These are phyloP conservation scores for Elaeis oleifera DNA, from an alignment of 202 grass and related monocot genomes.

Conservation along the genomic window DNA sequence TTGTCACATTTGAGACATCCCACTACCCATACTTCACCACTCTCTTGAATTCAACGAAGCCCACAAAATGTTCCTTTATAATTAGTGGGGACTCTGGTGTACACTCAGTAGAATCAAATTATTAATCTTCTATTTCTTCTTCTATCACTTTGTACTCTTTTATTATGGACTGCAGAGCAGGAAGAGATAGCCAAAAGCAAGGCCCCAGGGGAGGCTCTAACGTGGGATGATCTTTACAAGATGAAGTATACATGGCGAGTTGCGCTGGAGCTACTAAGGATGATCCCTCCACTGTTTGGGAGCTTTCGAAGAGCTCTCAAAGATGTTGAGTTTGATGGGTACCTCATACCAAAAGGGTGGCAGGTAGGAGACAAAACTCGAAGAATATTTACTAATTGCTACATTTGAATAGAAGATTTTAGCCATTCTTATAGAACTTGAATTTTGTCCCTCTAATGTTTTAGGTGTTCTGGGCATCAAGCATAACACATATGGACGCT, in stretches of 20 bases:
- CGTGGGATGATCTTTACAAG: slow-evolving; percentile 24
- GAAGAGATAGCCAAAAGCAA: slow-evolving; percentile 28
- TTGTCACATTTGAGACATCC: too few relatives aligned
- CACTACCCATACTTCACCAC: too few relatives aligned
- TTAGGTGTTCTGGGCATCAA: slow-evolving; percentile 33
- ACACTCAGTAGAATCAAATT: too few relatives aligned
- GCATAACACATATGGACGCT: slow-evolving; percentile 30
- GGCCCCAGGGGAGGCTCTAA: slow-evolving; percentile 15
- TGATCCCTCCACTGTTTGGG: slow-evolving; percentile 35
- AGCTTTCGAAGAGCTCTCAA: slow-evolving; percentile 29
- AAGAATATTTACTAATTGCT: background rate
- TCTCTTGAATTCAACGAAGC: too few relatives aligned
- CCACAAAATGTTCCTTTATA: too few relatives aligned
- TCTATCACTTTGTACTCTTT: too few relatives aligned
- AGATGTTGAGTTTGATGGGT: slow-evolving; percentile 39
- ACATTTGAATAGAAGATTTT: too few relatives aligned
- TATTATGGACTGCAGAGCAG: slow-evolving; percentile 14
- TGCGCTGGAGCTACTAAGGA: slow-evolving; percentile 30
- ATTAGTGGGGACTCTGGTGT: too few relatives aligned
- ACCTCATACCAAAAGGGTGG: slow-evolving; percentile 44
- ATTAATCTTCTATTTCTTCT: too few relatives aligned
- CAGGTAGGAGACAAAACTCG: slow-evolving; percentile 16
- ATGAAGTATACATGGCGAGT: slow-evolving; percentile 43
- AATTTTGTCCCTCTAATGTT: too few relatives aligned
- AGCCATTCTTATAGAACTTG: too few relatives aligned